Conservation (phyloP, 208 protist genomes). For the Trypanosoma melophagium region DNA sequence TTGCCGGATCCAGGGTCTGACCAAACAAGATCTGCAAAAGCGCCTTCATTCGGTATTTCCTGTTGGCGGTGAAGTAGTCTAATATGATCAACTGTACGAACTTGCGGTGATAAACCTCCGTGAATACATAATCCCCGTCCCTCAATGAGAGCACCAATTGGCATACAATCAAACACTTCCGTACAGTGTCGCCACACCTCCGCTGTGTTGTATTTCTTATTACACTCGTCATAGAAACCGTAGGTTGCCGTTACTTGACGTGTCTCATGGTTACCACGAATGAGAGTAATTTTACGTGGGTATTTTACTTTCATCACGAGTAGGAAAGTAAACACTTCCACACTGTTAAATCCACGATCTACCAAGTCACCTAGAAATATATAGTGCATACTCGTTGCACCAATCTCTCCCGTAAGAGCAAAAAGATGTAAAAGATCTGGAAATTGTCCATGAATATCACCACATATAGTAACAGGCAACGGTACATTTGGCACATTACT, state of each 20-base stretch:
- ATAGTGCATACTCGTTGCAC: slow-evolving; percentile 73
- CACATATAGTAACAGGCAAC: slow-evolving; percentile 97
- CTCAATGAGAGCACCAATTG: slow-evolving; percentile 97
- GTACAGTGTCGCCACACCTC: slow-evolving; percentile 98
- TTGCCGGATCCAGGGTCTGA: slow-evolving; percentile 89
- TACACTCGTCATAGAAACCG: slow-evolving; percentile 93
- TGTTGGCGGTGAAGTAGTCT: slow-evolving; percentile 73
- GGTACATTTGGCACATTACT: slow-evolving; percentile 94
- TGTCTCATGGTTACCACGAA: slow-evolving; percentile 93
- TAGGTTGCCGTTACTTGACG: slow-evolving; percentile 85
- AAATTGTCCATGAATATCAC: slow-evolving; percentile 99
- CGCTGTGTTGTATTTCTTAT: slow-evolving; percentile 78
- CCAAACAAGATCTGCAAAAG: slow-evolving; percentile 88
- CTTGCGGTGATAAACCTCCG: slow-evolving; percentile 96
- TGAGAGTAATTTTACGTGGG: slow-evolving; percentile 78
- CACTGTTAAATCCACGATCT: slow-evolving; percentile 93
- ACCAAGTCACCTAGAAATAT: slow-evolving; percentile 96
- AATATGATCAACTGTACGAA: slow-evolving; percentile 90
- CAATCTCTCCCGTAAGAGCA: slow-evolving; percentile 88
- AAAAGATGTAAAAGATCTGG: slow-evolving; percentile 96
- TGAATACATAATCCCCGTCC: slow-evolving; percentile 96
- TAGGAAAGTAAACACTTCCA: slow-evolving; percentile 93
- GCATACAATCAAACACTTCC: slow-evolving; percentile 99
- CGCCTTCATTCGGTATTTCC: slow-evolving; percentile 87
- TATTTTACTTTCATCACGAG: slow-evolving; percentile 92